Evolutionary conservation across 2,329 filamentous ascomycete species (phyloP).

Genomic region (Ceratocystis cacaofunesta): DNA sequence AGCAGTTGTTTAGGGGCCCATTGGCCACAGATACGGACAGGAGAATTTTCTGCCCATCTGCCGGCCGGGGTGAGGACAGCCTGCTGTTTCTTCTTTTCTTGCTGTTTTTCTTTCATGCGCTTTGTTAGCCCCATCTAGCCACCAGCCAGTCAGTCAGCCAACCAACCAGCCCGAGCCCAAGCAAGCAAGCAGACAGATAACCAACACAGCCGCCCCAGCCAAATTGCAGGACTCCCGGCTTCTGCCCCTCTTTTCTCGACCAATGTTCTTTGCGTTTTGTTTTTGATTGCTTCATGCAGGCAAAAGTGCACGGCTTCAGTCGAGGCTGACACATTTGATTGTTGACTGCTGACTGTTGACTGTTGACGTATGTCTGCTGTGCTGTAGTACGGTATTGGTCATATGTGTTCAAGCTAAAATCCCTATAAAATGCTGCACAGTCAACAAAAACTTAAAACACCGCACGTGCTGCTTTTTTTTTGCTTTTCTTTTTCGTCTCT

Average conservation of each 20-base stretch:
- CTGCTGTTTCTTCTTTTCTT: not conserved
- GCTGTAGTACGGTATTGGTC: too few relatives aligned
- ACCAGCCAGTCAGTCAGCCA: not conserved
- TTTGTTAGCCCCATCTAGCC: too few relatives aligned
- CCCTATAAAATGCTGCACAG: not conserved
- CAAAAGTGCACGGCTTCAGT: too few relatives aligned
- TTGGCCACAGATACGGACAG: not conserved
- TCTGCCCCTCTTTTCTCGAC: not conserved
- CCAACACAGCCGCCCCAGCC: not conserved
- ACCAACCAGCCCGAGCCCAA: too few relatives aligned
- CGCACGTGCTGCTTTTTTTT: not conserved
- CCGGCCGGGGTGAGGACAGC: not conserved
- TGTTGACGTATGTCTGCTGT: too few relatives aligned
- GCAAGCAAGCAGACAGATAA: too few relatives aligned
- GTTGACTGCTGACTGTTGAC: too few relatives aligned
- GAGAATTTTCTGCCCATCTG: not conserved
- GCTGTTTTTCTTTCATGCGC: too few relatives aligned
- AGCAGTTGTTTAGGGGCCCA: too few relatives aligned
- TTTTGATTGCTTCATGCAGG: not conserved
- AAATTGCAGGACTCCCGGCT: not conserved
- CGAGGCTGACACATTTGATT: too few relatives aligned
- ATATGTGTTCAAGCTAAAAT: not conserved
- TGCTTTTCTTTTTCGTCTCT: not conserved
- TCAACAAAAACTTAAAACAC: not conserved
- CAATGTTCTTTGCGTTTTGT: not conserved